Evolutionary conservation across 108 stramenopile genomes (phyloP).

Genomic region (Conticribra weissflogii): DNA sequence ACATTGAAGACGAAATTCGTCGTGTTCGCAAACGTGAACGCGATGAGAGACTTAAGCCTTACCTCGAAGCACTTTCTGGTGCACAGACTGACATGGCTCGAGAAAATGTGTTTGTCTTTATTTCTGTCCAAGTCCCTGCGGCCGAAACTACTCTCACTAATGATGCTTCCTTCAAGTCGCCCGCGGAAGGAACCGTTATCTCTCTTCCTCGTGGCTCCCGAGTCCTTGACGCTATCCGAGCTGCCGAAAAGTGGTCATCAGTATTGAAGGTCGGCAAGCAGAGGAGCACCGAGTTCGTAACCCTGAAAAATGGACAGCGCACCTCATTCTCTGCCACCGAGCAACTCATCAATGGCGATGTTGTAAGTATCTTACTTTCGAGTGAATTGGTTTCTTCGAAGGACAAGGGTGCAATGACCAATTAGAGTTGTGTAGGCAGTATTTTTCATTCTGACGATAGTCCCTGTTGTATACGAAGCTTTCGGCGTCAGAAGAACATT

Average conservation of each 20-base stretch:
- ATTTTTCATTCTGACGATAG: too few species aligned
- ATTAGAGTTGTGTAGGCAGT: too few species aligned
- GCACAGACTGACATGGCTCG: conserved; percentile 74
- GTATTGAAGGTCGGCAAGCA: conserved; percentile 9
- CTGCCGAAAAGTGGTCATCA: conserved; percentile 47
- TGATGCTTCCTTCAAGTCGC: neutral
- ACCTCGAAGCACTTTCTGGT: conserved; percentile 73
- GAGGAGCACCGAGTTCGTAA: conserved; percentile 18
- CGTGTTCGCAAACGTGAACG: conserved; percentile 69
- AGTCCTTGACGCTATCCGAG: conserved; percentile 74
- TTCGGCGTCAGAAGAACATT: too few species aligned
- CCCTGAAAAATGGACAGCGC: conserved; percentile 51
- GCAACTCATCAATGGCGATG: conserved; percentile 67
- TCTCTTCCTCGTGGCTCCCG: conserved; percentile 77
- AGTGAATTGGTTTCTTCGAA: conserved; percentile 20
- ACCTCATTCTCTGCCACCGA: conserved; percentile 46
- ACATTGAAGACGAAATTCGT: conserved; percentile 52
- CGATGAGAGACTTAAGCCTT: conserved; percentile 69
- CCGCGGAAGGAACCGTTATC: conserved; percentile 58
- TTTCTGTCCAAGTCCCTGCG: conserved; percentile 34
- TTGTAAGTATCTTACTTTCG: conserved; percentile 55
- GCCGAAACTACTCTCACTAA: neutral
- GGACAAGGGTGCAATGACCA: too few species aligned
- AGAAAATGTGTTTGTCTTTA: conserved; percentile 78
- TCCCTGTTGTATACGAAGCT: too few species aligned